Percentiles rank a stretch among this genome's conserved stretches.
Evolutionary conservation across 768 basidiomycete genomes (phyloP).

Genomic region (Lactarius evosmus): DNA sequence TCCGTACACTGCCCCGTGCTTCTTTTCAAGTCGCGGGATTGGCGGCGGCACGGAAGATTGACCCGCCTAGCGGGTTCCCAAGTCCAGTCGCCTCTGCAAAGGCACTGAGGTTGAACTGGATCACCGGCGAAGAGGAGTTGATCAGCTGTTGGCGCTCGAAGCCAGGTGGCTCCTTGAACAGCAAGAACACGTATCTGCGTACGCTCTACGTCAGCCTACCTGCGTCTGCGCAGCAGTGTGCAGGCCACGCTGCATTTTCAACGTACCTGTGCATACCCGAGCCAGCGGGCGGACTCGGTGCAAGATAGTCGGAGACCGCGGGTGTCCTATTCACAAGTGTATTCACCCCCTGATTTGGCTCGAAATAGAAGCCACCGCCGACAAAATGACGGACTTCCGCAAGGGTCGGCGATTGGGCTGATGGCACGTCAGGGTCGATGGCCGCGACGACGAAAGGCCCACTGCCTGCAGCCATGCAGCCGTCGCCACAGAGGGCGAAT

Average conservation of each 20-base stretch:
- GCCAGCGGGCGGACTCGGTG: conserved; percentile 43
- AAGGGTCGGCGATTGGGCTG: conserved; percentile 3
- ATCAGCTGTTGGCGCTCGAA: conserved; percentile 41
- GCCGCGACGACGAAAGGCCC: conserved; percentile 20
- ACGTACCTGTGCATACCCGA: conserved; percentile 44
- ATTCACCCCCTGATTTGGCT: background rate
- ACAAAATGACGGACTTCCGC: conserved; percentile 16
- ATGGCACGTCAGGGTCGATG: conserved; percentile 17
- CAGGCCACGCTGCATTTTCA: background rate
- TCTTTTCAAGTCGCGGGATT: background rate
- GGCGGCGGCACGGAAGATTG: conserved; percentile 43
- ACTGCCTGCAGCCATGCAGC: background rate
- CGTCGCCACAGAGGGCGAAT: background rate
- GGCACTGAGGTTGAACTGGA: conserved; percentile 42
- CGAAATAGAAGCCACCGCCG: conserved; percentile 10
- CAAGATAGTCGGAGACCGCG: conserved; percentile 41
- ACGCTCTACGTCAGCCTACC: background rate
- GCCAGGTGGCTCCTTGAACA: conserved; percentile 43
- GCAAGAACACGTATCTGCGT: conserved; percentile 46
- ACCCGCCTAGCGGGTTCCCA: conserved; percentile 47
- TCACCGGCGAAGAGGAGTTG: conserved; percentile 4
- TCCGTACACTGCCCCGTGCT: background rate
- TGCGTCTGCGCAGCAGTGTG: background rate
- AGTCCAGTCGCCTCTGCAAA: conserved; percentile 43
- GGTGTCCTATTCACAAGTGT: conserved; percentile 41